A percentile compares a stretch with the other conserved stretches of the same genome.
These are phyloP conservation scores for Trichoderma aggressivum DNA, from an alignment of 2,329 filamentous ascomycete genomes.

Conservation along the genomic window DNA sequence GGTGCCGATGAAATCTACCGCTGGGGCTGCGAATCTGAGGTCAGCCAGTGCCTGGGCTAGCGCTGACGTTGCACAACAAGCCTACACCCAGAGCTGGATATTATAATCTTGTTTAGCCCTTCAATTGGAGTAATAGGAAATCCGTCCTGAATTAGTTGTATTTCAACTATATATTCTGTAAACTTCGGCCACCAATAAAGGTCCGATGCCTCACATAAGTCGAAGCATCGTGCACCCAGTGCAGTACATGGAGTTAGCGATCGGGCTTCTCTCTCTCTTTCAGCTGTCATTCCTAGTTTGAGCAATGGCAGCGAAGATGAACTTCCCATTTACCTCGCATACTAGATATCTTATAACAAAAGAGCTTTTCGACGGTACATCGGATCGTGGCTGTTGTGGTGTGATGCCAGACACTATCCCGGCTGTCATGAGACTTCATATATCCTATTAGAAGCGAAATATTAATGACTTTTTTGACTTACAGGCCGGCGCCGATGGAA, in stretches of 20 bases:
- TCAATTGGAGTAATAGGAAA: neutral
- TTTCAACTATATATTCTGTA: neutral
- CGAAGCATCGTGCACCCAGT: neutral
- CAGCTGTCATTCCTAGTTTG: neutral
- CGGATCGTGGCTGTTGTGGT: neutral
- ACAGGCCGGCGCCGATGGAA: neutral
- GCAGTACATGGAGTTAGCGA: neutral
- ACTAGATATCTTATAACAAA: neutral
- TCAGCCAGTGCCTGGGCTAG: neutral
- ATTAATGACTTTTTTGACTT: neutral
- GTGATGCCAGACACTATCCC: neutral
- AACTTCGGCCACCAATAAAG: neutral
- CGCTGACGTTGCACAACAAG: neutral
- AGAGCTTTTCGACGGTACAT: neutral
- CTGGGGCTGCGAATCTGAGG: neutral
- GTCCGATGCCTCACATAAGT: neutral
- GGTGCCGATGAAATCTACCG: neutral
- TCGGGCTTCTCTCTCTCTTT: neutral
- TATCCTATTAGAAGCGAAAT: neutral
- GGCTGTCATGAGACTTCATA: neutral
- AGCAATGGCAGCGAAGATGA: neutral
- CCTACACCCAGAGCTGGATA: neutral
- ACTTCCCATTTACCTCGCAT: neutral
- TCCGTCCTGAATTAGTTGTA: neutral
- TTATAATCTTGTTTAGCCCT: neutral